Percentiles rank a stretch among this genome's conserved stretches.
Evolutionary conservation across 2,329 filamentous ascomycete genomes (phyloP).

Genomic region (Botrytis byssoidea): DNA sequence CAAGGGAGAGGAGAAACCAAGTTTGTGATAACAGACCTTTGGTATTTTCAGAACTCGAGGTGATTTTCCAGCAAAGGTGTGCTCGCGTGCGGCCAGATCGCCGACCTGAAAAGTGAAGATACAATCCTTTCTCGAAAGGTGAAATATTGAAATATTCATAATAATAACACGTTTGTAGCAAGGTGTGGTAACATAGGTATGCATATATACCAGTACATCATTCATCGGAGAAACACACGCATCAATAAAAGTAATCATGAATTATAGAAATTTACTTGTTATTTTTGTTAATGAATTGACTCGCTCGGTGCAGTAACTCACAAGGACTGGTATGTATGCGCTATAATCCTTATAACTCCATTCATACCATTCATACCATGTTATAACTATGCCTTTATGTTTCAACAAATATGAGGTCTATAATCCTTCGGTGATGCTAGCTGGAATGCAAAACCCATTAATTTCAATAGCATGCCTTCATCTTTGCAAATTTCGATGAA

Average conservation of each 20-base stretch:
- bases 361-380: constrained; percentile 2
- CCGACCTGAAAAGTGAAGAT: constrained; percentile 3
- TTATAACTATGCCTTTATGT: constrained; percentile 13
- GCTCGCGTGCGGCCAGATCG: neutral
- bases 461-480: constrained; percentile 10
- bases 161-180: neutral
- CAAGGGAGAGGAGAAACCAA: neutral
- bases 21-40: neutral
- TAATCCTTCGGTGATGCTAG: constrained; percentile 8
- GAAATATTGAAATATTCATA: neutral
- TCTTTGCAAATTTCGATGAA: constrained; percentile 1
- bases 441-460: constrained; percentile 2
- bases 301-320: constrained; percentile 1
- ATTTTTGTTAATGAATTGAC: neutral
- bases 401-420: constrained; percentile 12
- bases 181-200: neutral
- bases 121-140: neutral
- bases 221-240: neutral
- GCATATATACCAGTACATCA: neutral
- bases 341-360: neutral
- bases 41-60: neutral
- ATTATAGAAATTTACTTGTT: neutral
- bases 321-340: constrained; percentile 2
- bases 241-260: neutral
- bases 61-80: neutral